Base-by-base conservation (phyloP, 352 stramenopile genomes). In the Phytopythium cucurbitacearum region DNA sequence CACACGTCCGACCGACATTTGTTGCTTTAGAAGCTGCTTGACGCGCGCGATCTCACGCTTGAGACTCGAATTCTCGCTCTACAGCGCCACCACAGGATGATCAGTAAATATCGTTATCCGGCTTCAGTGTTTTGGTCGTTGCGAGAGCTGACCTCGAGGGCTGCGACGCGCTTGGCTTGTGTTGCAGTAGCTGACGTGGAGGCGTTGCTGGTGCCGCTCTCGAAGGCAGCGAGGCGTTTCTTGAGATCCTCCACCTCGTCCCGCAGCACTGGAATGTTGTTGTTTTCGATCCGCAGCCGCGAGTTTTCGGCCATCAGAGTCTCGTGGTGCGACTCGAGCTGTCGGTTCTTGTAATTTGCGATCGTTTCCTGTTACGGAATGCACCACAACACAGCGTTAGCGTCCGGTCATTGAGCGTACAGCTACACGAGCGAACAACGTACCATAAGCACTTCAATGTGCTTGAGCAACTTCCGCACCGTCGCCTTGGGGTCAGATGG, bases 201-300 rank as follows among this genome's bases (percentile, higher is more conserved):
- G n/a, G 48, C 52, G 0, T 51, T 52, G 8, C 48, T 50, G 5
- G 15, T 28, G 21, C 21, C 21, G 21, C 2, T 46, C 54, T 67
- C 44, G 9, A 59, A n/a, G 3, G 13, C 16, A 10, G 55, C 40
- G 8, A 84, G 46, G 28, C 67, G 62, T 45, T 84, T 87, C 57
- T 92, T 92, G 42, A 92, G 63, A 15, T 69, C 65, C 2, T 74
- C 54, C 44, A 92, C 72, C 64, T 92, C 64, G 13, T 85, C 71
- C 53, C 88, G 78, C 32, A 93, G 61, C 41, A 93, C 82, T 3
- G 83, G 81, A 37, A 93, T 90, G 67, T 93, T 93, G 67, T 90
- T 90, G 70, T 89, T 90, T 46, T 93, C 83, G 7, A 84, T 85
- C 58, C 80, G 76, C 10, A 93, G 57, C 7, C 72, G 73, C 28